These are phyloP conservation scores for Populus deltoides DNA, from an alignment of 345 rosid species.

Conservation along the genomic window DNA sequence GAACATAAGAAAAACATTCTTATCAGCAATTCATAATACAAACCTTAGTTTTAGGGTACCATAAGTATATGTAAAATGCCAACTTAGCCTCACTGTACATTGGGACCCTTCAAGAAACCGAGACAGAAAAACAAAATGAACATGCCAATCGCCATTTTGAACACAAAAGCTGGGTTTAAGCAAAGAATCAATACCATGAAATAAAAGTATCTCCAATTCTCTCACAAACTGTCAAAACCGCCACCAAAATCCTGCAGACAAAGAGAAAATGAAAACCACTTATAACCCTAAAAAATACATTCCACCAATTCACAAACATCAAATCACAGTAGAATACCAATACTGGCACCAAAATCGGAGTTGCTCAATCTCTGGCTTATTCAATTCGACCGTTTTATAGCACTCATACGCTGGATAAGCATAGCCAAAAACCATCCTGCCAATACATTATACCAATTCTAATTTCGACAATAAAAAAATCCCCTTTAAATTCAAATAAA, in stretches of 20 bases:
- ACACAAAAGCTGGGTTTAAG: neutral
- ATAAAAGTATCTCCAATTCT: slow-evolving; percentile 60
- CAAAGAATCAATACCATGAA: slow-evolving; percentile 46
- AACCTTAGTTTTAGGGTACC: slow-evolving; percentile 90
- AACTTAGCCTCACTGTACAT: slow-evolving; percentile 82
- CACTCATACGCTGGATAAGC: slow-evolving; percentile 70
- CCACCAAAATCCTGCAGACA: slow-evolving; percentile 61
- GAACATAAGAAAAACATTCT: neutral
- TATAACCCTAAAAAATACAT: neutral
- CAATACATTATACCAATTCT: neutral
- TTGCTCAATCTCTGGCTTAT: slow-evolving; percentile 57
- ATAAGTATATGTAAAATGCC: slow-evolving; percentile 67
- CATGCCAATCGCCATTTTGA: neutral
- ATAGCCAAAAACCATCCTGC: slow-evolving; percentile 56
- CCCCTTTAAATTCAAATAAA: neutral
- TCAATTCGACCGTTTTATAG: slow-evolving; percentile 56
- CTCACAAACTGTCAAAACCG: slow-evolving; percentile 55
- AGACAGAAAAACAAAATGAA: slow-evolving; percentile 1
- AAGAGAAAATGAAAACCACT: neutral
- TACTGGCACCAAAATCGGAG: slow-evolving; percentile 71
- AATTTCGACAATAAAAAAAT: neutral
- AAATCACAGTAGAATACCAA: slow-evolving; percentile 26
- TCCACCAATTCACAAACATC: neutral
- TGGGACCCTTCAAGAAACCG: slow-evolving; percentile 60
- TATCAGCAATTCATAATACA: neutral